Base-by-base conservation (phyloP, 495 filamentous ascomycete species). In the Sabuloglossum arenarium region DNA sequence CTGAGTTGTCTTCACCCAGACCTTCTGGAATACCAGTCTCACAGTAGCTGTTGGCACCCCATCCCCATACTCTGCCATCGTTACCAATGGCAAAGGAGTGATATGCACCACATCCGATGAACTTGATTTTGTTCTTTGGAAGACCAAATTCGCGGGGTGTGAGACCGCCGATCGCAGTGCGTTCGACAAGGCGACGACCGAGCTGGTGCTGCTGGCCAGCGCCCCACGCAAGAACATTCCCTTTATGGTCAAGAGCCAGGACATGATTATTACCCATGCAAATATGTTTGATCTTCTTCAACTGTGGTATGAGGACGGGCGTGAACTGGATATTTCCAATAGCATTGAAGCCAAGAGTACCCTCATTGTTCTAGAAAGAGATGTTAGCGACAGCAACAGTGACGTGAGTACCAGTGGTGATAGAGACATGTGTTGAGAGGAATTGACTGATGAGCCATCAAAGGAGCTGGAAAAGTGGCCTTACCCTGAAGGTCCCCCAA, bases 41-140 rank as follows among this genome's bases (percentile, higher is more conserved):
- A 49, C 81, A 84, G 64, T 84, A 94, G 65, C 81, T 86, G 70
- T 95, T 97, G 34, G 88, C 68, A 6, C 89, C 90, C 87, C 88
- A 97, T 23, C 80, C 73, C 67, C 77, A 90, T 56, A 91, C 80
- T 30, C 80, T 74, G 32, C 78, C 81, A 39, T 80, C 75, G 21
- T 75, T 71, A 67, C 83, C 79, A 58, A 94, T 73, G 43, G 87
- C 85, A 60, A 95, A 86, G 59, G 72, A 77, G 67, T 87, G 82
- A 67, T 84, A 81, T n/a, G 75, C 72, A 43, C 85, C 85, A 57
- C 73, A 73, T 6, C 69, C 73, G 47, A 89, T 71, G 47, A 72
- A 65, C 3, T 64, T 69, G 39, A 80, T 75, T 59, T 75, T 73
- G 64, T 75, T 73, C 53, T 71, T 69, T 31, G 80, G 77, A 21